Conservation (phyloP, 352 stramenopile genomes). For the Thraustochytrium striatum region DNA sequence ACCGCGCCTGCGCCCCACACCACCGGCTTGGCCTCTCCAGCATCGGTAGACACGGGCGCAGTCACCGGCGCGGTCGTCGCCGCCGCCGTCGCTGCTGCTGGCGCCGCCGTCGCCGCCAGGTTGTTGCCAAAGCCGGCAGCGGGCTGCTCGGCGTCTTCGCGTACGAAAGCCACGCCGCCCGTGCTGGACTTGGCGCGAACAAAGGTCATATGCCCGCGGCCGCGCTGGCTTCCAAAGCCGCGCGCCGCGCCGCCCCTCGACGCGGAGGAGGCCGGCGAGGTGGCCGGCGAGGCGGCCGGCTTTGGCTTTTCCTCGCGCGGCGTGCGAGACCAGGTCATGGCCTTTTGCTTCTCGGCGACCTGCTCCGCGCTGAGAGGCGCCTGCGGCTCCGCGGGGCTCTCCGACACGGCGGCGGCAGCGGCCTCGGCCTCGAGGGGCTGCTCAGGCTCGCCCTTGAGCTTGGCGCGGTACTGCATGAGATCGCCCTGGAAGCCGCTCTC, state of each 20-base stretch:
- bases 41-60: too few species aligned
- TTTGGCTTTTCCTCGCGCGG: neutral
- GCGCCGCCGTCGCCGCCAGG: neutral
- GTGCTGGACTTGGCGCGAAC: neutral
- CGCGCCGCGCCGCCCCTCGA: neutral
- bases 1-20: too few species aligned
- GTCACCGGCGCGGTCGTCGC: neutral
- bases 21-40: too few species aligned
- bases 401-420: neutral
- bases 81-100: neutral
- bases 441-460: neutral
- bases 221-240: constrained; percentile 1
- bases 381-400: neutral
- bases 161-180: neutral
- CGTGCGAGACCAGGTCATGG: constrained; percentile 23
- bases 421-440: neutral
- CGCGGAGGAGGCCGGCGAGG: neutral
- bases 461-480: constrained; percentile 13
- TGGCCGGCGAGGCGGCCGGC: neutral
- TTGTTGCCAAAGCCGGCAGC: too few species aligned
- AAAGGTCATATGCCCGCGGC: too few species aligned
- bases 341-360: neutral
- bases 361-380: neutral
- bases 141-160: neutral
- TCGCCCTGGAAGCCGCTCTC: neutral